Evolutionary conservation across 2,329 filamentous ascomycete genomes (phyloP).

Genomic region (Monilinia laxa): DNA sequence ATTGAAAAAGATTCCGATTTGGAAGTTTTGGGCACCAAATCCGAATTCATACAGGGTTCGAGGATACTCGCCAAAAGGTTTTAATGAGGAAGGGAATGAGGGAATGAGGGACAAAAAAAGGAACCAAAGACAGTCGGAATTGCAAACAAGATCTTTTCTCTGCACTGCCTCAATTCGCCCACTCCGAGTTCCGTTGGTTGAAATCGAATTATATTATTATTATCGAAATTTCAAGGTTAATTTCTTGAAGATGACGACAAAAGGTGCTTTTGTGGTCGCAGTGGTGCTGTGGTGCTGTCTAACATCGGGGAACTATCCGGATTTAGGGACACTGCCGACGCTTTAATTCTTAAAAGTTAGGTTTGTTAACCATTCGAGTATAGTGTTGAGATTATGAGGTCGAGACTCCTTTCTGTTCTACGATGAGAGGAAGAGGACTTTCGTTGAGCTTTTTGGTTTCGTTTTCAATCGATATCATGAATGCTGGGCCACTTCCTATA

Average conservation of each 20-base stretch:
- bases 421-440: not conserved
- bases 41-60: not conserved
- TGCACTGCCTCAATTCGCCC: slow-evolving; percentile 7
- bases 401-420: slow-evolving; percentile 6
- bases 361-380: not conserved
- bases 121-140: not conserved
- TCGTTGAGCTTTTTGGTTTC: not conserved
- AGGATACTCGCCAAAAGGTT: not conserved
- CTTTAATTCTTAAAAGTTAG: not conserved
- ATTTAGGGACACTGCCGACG: slow-evolving; percentile 6
- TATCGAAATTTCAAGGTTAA: slow-evolving; percentile 6
- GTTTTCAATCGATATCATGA: not conserved
- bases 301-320: slow-evolving; percentile 15
- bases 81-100: not conserved
- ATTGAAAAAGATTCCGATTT: not conserved
- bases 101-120: not conserved
- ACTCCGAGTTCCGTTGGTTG: slow-evolving; percentile 8
- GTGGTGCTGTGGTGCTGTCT: slow-evolving; percentile 18
- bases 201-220: not conserved
- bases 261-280: not conserved
- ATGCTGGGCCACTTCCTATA: not conserved
- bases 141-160: slow-evolving; percentile 8
- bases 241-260: slow-evolving; percentile 22
- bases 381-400: not conserved
- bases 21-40: not conserved